These are phyloP conservation scores for Naganishia friedmannii DNA, from an alignment of 768 basidiomycete genomes.

Conservation along the genomic window DNA sequence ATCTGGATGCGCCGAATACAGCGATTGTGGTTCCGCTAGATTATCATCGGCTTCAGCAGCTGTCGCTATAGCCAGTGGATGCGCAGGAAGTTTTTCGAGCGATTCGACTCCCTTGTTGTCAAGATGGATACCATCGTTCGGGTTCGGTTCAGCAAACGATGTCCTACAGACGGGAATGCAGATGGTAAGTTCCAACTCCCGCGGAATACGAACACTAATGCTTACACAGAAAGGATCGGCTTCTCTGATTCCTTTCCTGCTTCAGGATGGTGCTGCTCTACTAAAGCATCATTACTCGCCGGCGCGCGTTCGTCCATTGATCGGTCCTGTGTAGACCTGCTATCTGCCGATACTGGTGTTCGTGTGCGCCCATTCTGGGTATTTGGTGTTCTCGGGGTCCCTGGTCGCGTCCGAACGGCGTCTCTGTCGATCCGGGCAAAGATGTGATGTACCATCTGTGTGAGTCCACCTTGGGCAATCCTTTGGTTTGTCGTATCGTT, in stretches of 20 bases:
- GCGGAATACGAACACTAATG: background rate
- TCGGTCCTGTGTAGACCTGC: background rate
- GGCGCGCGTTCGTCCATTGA: background rate
- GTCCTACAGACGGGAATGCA: constrained; percentile 32
- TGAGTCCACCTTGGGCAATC: constrained; percentile 95
- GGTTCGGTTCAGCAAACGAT: constrained; percentile 49
- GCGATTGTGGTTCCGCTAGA: constrained; percentile 43
- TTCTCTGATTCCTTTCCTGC: constrained; percentile 27
- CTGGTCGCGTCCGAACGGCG: constrained; percentile 10
- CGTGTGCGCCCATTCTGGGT: constrained; percentile 6
- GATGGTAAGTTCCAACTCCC: background rate
- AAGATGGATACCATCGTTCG: constrained; percentile 48
- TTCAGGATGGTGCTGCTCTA: constrained; percentile 1
- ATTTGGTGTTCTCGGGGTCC: constrained; percentile 2
- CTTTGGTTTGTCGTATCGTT: constrained; percentile 89
- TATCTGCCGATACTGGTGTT: constrained; percentile 9
- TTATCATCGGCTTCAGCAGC: background rate
- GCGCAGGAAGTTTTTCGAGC: constrained; percentile 6
- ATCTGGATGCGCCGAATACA: constrained; percentile 52
- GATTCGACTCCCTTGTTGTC: constrained; percentile 30
- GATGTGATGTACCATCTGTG: constrained; percentile 96
- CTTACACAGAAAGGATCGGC: constrained; percentile 30
- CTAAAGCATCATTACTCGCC: background rate
- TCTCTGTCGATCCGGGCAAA: constrained; percentile 63
- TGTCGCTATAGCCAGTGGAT: constrained; percentile 10